Evolutionary conservation across 352 stramenopile species (phyloP).

Genomic region (Phytopythium sindhum): DNA sequence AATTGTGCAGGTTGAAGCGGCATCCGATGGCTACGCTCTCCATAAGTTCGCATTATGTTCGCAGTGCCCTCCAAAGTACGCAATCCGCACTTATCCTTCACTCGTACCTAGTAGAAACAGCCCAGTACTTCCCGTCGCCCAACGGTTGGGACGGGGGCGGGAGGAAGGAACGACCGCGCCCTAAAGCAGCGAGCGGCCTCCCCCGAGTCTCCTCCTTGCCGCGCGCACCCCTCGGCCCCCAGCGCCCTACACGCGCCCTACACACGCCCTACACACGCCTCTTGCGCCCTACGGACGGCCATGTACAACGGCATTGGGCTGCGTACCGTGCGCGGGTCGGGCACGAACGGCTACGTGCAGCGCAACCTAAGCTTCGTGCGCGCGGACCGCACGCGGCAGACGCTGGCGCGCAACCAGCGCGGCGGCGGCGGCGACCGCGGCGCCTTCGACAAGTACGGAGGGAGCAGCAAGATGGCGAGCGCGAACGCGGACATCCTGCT

Average conservation of each 20-base stretch:
- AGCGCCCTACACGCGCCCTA: neutral
- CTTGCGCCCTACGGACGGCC: neutral
- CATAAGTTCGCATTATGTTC: no score
- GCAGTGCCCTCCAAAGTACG: neutral
- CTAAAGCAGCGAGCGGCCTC: neutral
- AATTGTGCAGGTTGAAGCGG: no score
- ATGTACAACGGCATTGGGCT: slow-evolving; percentile 92
- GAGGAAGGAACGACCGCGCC: neutral
- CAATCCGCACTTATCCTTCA: no score
- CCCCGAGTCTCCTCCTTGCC: neutral
- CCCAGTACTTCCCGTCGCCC: no score
- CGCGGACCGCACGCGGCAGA: slow-evolving; percentile 62
- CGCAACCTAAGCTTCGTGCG: slow-evolving; percentile 81
- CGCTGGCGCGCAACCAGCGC: slow-evolving; percentile 42
- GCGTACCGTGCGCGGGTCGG: slow-evolving; percentile 76
- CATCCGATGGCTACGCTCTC: no score
- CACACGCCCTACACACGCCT: neutral
- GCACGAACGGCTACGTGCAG: slow-evolving; percentile 89
- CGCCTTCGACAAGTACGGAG: neutral
- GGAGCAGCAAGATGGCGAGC: slow-evolving; percentile 8
- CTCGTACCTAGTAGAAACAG: no score
- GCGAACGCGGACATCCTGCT: slow-evolving; percentile 78
- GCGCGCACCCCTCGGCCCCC: neutral
- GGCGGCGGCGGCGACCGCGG: slow-evolving; percentile 11
- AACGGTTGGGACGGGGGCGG: neutral